phyloP scores from a whole-genome alignment of 106 monocot species.

The Posidonia australis region DNA sequence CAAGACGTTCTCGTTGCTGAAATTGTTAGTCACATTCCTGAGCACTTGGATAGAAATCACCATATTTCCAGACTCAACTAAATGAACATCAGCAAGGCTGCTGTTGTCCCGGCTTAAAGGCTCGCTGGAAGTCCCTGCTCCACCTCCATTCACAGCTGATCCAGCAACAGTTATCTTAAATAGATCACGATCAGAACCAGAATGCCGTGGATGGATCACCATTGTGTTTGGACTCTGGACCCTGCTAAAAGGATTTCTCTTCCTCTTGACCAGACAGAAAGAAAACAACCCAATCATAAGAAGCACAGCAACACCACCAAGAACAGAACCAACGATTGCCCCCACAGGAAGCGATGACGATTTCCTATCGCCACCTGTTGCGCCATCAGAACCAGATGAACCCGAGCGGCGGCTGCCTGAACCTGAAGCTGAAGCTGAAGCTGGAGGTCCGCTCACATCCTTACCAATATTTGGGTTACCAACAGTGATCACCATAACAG shows the following conservation, averaged over 20 bases:
- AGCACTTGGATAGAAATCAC: slow-evolving; percentile 37
- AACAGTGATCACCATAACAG: slow-evolving; percentile 24
- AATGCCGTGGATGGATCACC: slow-evolving; percentile 43
- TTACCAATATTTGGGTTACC: slow-evolving; percentile 39
- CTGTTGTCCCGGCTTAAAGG: slow-evolving; percentile 13
- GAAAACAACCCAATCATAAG: slow-evolving; percentile 12
- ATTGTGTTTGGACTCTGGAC: slow-evolving; percentile 38
- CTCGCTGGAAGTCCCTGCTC: slow-evolving; percentile 9
- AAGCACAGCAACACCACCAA: slow-evolving; percentile 18
- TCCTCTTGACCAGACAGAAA: slow-evolving; percentile 33
- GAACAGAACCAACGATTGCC: slow-evolving; percentile 25
- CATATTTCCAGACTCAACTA: slow-evolving; percentile 31
- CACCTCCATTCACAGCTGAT: slow-evolving; percentile 15
- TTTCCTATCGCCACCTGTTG: not conserved
- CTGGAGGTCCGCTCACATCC: not conserved
- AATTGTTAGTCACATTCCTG: slow-evolving; percentile 40
- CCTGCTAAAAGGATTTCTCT: slow-evolving; percentile 18
- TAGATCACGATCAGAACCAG: slow-evolving; percentile 38
- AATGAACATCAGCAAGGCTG: slow-evolving; percentile 11
- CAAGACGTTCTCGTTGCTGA: slow-evolving; percentile 36
- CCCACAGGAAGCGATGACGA: slow-evolving; percentile 16
- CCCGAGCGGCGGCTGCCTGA: not conserved
- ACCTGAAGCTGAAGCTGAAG: not conserved
- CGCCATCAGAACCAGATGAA: not conserved
- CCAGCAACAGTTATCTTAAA: slow-evolving; percentile 29